Conservation (phyloP, 805 yeast species). For the Zygosaccharomyces rouxii region DNA sequence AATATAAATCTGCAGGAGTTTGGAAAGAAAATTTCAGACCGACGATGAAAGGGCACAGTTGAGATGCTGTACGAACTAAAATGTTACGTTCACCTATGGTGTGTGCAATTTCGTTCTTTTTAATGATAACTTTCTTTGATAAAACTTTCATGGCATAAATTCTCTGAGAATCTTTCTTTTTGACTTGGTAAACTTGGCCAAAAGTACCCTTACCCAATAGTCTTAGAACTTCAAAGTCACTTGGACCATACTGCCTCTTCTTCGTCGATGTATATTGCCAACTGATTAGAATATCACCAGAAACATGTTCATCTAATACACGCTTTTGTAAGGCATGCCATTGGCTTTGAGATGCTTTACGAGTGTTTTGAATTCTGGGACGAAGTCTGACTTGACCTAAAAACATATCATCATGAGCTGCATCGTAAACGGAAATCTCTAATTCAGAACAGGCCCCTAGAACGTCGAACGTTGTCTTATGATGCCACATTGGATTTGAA, state of each 20-base stretch:
- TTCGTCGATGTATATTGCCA: conserved; percentile 67
- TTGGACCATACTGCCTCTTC: conserved; percentile 83
- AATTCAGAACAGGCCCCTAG: conserved; percentile 77
- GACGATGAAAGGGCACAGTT: conserved; percentile 88
- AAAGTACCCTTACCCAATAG: conserved; percentile 94
- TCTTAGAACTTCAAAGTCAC: conserved; percentile 88
- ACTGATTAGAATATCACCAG: conserved; percentile 73
- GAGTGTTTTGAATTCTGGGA: conserved; percentile 46
- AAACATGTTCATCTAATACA: conserved; percentile 65
- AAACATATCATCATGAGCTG: conserved; percentile 73
- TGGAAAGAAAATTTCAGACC: conserved; percentile 95
- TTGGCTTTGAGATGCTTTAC: conserved; percentile 45
- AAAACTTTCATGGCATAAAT: conserved; percentile 97
- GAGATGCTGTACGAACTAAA: conserved; percentile 84
- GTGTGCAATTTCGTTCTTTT: conserved; percentile 96
- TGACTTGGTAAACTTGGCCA: conserved; percentile 96
- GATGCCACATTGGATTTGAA: conserved; percentile 79
- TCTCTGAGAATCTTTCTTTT: conserved; percentile 81
- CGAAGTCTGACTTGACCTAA: conserved; percentile 76
- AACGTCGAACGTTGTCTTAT: conserved; percentile 89
- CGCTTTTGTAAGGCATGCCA: conserved; percentile 78
- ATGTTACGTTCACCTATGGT: conserved; percentile 97
- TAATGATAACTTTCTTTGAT: conserved; percentile 90
- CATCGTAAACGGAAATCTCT: conserved; percentile 88
- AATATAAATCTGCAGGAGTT: conserved; percentile 85